Evolutionary conservation across 805 yeast species (phyloP).

Genomic region (Lipomyces spencermartinsiae): DNA sequence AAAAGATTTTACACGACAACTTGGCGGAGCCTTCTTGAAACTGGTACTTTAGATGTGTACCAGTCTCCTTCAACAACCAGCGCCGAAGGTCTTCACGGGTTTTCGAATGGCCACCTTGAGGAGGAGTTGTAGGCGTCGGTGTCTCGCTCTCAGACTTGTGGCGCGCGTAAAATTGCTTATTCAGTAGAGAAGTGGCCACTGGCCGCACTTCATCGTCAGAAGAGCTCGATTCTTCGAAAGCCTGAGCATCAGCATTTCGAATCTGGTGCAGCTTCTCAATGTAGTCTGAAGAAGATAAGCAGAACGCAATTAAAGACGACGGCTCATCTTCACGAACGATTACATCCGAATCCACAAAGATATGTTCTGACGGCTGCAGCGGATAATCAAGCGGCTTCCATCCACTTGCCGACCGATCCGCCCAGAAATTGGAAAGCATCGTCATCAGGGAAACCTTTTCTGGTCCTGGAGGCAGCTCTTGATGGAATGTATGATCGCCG

Average conservation of each 20-base stretch:
- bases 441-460: slow-evolving; percentile 82
- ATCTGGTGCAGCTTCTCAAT: slow-evolving; percentile 61
- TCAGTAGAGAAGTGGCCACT: slow-evolving; percentile 18
- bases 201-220: slow-evolving; percentile 31
- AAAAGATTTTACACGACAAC: slow-evolving; percentile 90
- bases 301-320: slow-evolving; percentile 89
- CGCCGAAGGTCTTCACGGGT: slow-evolving; percentile 55
- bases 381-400: slow-evolving; percentile 95
- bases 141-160: slow-evolving; percentile 11
- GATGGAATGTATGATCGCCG: slow-evolving; percentile 21
- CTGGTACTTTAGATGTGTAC: slow-evolving; percentile 90
- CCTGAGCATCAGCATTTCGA: slow-evolving; percentile 40
- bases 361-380: slow-evolving; percentile 77
- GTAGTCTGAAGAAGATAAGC: slow-evolving; percentile 85
- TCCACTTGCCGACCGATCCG: slow-evolving; percentile 91
- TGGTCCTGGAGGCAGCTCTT: slow-evolving; percentile 35
- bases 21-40: slow-evolving; percentile 83
- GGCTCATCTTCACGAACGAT: slow-evolving; percentile 97
- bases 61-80: slow-evolving; percentile 78
- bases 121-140: slow-evolving; percentile 20
- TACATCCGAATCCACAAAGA: slow-evolving; percentile 91
- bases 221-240: slow-evolving; percentile 12
- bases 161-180: slow-evolving; percentile 23
- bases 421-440: slow-evolving; percentile 91
- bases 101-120: slow-evolving; percentile 7